These are phyloP conservation scores for Rhizomucor miehei DNA, from an alignment of 371 early-diverging fungal genomes.

Conservation along the genomic window DNA sequence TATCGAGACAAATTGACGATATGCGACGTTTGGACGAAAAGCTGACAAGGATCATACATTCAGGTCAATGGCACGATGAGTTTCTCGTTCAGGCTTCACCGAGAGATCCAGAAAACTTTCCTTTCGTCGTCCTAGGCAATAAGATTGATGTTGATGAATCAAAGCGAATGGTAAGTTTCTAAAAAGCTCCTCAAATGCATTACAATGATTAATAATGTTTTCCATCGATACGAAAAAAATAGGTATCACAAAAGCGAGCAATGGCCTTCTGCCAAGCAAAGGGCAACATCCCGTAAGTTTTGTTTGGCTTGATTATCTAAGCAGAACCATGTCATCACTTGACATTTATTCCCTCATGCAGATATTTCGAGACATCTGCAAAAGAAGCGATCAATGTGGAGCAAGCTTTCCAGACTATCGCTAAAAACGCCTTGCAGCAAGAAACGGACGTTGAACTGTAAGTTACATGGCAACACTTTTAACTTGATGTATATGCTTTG, in stretches of 20 bases:
- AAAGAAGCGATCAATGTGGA: conserved; percentile 97
- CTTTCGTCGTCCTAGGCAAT: conserved; percentile 97
- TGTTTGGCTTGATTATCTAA: no score
- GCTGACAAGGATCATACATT: background rate
- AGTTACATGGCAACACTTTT: background rate
- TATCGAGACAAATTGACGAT: background rate
- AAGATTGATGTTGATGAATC: conserved; percentile 96
- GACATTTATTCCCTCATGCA: no score
- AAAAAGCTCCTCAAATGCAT: conserved; percentile 4
- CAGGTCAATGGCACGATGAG: conserved; percentile 92
- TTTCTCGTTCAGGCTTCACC: conserved; percentile 90
- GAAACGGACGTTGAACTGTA: conserved; percentile 89
- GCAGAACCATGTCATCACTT: no score
- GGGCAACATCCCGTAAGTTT: conserved; percentile 79
- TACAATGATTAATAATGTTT: background rate
- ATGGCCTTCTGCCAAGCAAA: conserved; percentile 94
- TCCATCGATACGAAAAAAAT: conserved; percentile 73
- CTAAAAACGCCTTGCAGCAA: conserved; percentile 89
- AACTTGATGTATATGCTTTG: no score
- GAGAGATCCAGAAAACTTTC: conserved; percentile 91
- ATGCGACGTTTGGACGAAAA: background rate
- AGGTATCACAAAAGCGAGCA: conserved; percentile 92
- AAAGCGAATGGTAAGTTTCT: conserved; percentile 74
- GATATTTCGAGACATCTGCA: conserved; percentile 92
- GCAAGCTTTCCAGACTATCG: conserved; percentile 92